Base-by-base conservation (phyloP, 768 basidiomycete genomes). In the Podaxis sp. region DNA sequence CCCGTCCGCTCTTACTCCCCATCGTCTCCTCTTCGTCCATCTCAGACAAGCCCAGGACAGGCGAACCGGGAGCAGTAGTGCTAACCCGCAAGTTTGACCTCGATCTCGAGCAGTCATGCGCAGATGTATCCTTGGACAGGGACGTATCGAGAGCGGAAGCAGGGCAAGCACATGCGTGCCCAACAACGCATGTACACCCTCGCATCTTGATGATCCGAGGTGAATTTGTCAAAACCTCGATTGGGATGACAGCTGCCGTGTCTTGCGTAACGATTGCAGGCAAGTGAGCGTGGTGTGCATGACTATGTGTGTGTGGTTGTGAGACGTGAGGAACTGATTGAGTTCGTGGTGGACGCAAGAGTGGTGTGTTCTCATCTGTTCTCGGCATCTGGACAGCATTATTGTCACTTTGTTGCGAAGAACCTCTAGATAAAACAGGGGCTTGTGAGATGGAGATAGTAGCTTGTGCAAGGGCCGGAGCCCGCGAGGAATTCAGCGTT, bases 161-260 rank as follows among this genome's bases (percentile, higher is more conserved):
- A 47, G 59, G 21, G 52, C 52, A 60, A 44, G 27, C 42, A 51
- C 59, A 60, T 18, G 44, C 51, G 48, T 38, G 32, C 16, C 44
- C 57, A 18, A 50, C 25, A 25, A 54, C 32, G 10, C 59, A 61
- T 54, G 59, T 48, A 21, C 59, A 61, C 2, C 59, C 52, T 23
- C 59, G 59, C 21, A 72, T 63, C 50, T 68, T 68, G 50, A 65
- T 66, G 61, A 72, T 70, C 61, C 67, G 68, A n/a, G 66, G 73
- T 50, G 69, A 74, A 55, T 70, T 71, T 11, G 68, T 68, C 23
- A 73, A 59, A 1, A 73, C 63, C 32, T 67, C 71, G 23, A 73
- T 66, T 27, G 71, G 69, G 28, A 61, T 27, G 23, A 28, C 35
- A 70, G 48, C 25, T 50, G 52, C 38, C 35, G 50, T 7, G 37